Base-by-base conservation (phyloP, 2,329 filamentous ascomycete species). In the Neonectria hederae region DNA sequence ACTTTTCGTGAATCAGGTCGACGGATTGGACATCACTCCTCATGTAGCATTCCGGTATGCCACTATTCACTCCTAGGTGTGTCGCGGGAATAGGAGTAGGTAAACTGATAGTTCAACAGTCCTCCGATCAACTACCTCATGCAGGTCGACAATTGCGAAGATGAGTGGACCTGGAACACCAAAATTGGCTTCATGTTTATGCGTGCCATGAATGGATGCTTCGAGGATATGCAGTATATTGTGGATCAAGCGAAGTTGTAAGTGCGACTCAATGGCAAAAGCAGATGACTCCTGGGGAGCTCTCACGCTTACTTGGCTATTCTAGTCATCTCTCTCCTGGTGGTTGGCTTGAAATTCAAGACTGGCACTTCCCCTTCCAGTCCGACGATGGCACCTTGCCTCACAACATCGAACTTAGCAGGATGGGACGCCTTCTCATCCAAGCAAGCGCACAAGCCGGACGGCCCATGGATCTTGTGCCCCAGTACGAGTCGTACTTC, bases 281-380 rank as follows among this genome's bases (percentile, higher is more conserved):
- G 7, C 4, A 17, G 32, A 22, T 51, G 19, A 55, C 51, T 10
- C 11, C 2, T n/a, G n/a, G n/a, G 32, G 13, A 22, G 1, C 19
- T 5, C 19, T 35, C 38, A 19, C 7, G 17, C 38, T 40, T 19
- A 40, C n/a, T 9, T 1, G 17, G 19, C 2, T 9, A 14, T 19
- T 4, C 9, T 9, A 65, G 62, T 11, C 21, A 40, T 5, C 48
- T 65, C 9, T 48, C 58, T 14, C 62, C 62, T 0, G 58, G 58
- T 8, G 62, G 62, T 1, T 65, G 46, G 45, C 53, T 65, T 8
- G 62, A 65, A 7, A 61, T 65, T 46, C 57, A 61, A 4, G 57
- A 65, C 32, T 42, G 61, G 3, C 30, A 57, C 11, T 28, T 57
- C 24, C 53, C 48, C 3, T 61, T 57, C n/a, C n/a, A 4, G 11